Evolutionary conservation across 169 alveolate species (phyloP), one percentile per base, ranked within the genome.

Genomic region (Plasmodium coatneyi): DNA sequence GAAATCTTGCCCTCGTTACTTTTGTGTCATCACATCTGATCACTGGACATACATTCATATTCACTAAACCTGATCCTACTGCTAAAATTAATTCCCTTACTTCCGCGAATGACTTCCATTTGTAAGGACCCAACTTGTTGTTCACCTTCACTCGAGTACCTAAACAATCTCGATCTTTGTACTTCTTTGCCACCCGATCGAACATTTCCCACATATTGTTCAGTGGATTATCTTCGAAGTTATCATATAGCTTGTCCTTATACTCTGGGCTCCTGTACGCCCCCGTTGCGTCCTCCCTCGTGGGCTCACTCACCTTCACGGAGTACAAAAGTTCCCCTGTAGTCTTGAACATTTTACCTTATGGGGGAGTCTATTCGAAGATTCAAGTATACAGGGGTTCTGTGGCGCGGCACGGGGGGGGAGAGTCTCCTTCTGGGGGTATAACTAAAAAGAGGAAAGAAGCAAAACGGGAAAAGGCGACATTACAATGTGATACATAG

Each of bases 11-110:
- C 36, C 19, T 74, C 14, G 80, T 49, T 34, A 86, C 66, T 30
- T 12, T 86, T 28, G 82, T 1, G n/a, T 86, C 93, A 43, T 74
- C 86, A 86, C 86, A 86, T 14, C 52, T 54, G 70, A 86, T 86
- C 56, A 76, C 5, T 74, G 93, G 93, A 2, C 93, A 86, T 30
- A 80, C 79, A 76, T 86, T 74, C n/a, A 7, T 74, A 86, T 86
- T 86, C 43, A 86, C 25, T 78, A 86, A 52, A 1, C 93, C 93
- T 10, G 93, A 86, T 28, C 93, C 93, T 12, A 86, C 46, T 19
- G 25, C 25, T 5, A 86, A 12, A 2, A 70, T n/a, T 34, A 86
- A 86, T 30, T 86, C 93, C 16, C 14, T 49, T 34, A 86, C 54
- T 30, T 86, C 93, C 36, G 46, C 5, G 66, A 32, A 86, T 22